Percentiles rank a stretch among this genome's conserved stretches.
Evolutionary conservation across 2,329 filamentous ascomycete genomes (phyloP).

Genomic region (Pestalotiopsis fici): DNA sequence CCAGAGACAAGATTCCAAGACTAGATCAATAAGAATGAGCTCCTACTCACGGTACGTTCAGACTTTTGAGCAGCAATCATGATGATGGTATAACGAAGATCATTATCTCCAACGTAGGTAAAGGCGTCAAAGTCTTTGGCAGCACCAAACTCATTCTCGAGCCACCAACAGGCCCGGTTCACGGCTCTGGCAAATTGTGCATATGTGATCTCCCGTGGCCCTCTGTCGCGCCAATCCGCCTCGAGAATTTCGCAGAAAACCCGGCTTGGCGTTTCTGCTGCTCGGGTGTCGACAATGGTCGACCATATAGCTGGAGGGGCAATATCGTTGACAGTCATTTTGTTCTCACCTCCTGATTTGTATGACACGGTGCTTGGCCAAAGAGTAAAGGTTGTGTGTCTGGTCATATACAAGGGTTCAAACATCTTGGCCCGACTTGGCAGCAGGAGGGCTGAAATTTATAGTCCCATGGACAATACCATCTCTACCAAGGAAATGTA

Average conservation of each 20-base stretch:
- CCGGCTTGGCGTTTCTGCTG: neutral
- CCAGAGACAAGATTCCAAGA: neutral
- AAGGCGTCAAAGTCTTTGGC: constrained; percentile 6
- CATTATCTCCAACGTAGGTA: constrained; percentile 4
- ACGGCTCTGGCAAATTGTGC: constrained; percentile 5
- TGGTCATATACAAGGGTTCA: no score
- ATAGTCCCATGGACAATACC: no score
- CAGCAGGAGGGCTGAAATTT: no score
- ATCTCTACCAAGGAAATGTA: no score
- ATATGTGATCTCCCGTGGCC: constrained; percentile 3
- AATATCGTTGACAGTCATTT: neutral
- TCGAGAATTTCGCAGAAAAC: constrained; percentile 9
- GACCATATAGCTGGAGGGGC: constrained; percentile 5
- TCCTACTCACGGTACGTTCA: neutral
- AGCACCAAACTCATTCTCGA: neutral
- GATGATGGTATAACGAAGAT: constrained; percentile 7
- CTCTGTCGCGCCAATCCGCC: constrained; percentile 2
- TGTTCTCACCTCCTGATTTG: no score
- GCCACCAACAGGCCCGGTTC: constrained; percentile 8
- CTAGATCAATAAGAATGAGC: neutral
- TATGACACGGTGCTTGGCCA: no score
- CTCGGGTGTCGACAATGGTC: neutral
- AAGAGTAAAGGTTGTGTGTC: no score
- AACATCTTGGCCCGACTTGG: no score
- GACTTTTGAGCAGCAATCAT: constrained; percentile 9